Conservation (phyloP, 2,329 filamentous ascomycete genomes). For the Blumeriella jaapii region DNA sequence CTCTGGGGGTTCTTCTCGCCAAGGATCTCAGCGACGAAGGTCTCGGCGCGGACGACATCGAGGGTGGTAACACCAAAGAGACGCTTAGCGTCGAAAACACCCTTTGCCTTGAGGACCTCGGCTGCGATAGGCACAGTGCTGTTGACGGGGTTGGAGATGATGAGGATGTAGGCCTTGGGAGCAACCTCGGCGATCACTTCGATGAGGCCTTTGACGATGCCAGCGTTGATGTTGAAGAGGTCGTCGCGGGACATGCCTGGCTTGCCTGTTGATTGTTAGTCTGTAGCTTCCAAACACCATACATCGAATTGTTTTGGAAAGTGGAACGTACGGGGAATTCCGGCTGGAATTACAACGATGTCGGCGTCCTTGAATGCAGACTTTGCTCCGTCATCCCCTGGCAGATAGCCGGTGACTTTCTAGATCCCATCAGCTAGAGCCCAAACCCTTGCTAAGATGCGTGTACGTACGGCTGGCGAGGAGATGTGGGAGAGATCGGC, state of each 20-base stretch:
- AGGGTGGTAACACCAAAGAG: constrained; percentile 98
- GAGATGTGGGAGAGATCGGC: constrained; percentile 97
- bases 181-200: constrained; percentile 77
- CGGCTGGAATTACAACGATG: constrained; percentile 93
- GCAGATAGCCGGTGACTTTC: constrained; percentile 83
- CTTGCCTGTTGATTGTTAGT: constrained; percentile 54
- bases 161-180: constrained; percentile 87
- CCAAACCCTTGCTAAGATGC: constrained; percentile 15
- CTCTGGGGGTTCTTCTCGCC: constrained; percentile 75
- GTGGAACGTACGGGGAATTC: constrained; percentile 78
- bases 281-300: background rate
- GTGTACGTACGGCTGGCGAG: constrained; percentile 59
- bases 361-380: constrained; percentile 84
- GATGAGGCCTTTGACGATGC: constrained; percentile 89
- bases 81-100: constrained; percentile 88
- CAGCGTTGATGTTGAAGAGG: constrained; percentile 99
- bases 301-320: background rate
- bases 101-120: constrained; percentile 88
- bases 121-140: constrained; percentile 95
- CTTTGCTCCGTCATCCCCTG: constrained; percentile 76
- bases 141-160: constrained; percentile 99
- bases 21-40: constrained; percentile 78
- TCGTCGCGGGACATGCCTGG: constrained; percentile 99
- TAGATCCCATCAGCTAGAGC: constrained; percentile 32
- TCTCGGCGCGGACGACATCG: constrained; percentile 95